Evolutionary conservation across 208 protist species (phyloP), one percentile per base, ranked within the genome.

Genomic region (Perkinsela sp.): DNA sequence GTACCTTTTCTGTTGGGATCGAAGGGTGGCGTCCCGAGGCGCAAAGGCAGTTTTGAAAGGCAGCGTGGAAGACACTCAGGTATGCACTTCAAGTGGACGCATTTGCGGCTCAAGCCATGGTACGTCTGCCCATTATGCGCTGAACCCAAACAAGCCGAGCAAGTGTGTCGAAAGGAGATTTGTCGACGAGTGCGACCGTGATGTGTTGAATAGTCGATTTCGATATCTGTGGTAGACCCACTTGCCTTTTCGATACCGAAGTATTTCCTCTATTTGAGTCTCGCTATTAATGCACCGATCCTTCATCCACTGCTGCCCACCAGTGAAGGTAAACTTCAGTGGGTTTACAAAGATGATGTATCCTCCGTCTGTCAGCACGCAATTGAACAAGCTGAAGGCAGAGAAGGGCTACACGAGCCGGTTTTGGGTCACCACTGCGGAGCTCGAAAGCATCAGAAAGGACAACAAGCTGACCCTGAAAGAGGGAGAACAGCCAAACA

Each of bases 41-140:
- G 82, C 2, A 92, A 92, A 73, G 90, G 89, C 71, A 90, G 89
- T 67, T 82, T 84, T 13, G 81, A 87, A 77, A 81, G 88, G 75
- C 70, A 89, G 28, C 77, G 84, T 0, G 78, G 84, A 13, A 85
- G 89, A 66, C 79, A 78, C 30, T 92, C 89, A 67, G 86, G 86
- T 6, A 66, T 92, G 6, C 84, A 90, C 80, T 92, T 92, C 72
- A 92, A 92, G 71, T 83, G 90, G 72, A 79, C 77, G 32, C 88
- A 89, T 66, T 70, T 90, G 16, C 85, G 87, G 72, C 28, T 88
- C 48, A 79, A 89, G 74, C 81, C 89, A 73, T 92, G 86, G 84
- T 92, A 92, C 76, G 89, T 84, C 78, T 92, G 86, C 74, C 86
- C 86, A 2, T 72, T 92, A 28, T 92, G 86, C 70, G 86, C 84